Base-by-base conservation (phyloP, 768 basidiomycete species). In the Agrocybe praecox region DNA sequence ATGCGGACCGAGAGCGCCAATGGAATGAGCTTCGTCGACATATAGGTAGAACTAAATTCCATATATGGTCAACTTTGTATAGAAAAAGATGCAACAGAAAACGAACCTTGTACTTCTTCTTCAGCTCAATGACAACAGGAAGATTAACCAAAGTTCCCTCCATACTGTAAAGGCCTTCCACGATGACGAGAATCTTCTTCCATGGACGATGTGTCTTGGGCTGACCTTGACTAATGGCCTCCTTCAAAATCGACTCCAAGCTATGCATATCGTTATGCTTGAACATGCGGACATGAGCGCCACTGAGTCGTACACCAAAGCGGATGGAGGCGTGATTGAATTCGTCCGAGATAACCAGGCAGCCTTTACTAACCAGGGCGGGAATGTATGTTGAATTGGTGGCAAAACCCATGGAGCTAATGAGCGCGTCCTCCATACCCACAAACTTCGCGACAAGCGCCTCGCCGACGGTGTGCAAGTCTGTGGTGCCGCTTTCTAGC, bases 101-200 rank as follows among this genome's bases (percentile, higher is more conserved):
- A 52, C 80, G 49, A 57, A 95, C 96, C 86, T 98, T 98, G 83
- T 97, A 98, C 68, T 88, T 90, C 70, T 88, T 81, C 80, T 97
- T 98, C 51, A 99, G 80, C 61, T 90, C 89, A 55, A 98, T 64
- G 53, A 99, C 76, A 12, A 66, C 78, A 3, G 96, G 97, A 43
- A 99, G 67, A 69, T 98, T 86, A 33, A 90, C 86, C 62, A 98
- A 65, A 9, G 92, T 95, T n/a, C 97, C 97, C 74, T 98, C 97
- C 97, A 99, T 99, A 59, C 92, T 94, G 76, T 94, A 98, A 44
- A 99, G 72, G 2, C 97, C 97, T 70, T 99, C 97, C 12, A 98
- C 94, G 53, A 97, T 85, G 44, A 99, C 62, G 36, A 99, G 72
- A 58, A 99, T 98, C 79, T 96, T 98, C 79, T 96, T 97, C 97